A percentile compares a stretch with the other conserved stretches of the same genome.
Evolutionary conservation across 2,329 filamentous ascomycete species (phyloP).

Genomic region (Fusarium sp.): DNA sequence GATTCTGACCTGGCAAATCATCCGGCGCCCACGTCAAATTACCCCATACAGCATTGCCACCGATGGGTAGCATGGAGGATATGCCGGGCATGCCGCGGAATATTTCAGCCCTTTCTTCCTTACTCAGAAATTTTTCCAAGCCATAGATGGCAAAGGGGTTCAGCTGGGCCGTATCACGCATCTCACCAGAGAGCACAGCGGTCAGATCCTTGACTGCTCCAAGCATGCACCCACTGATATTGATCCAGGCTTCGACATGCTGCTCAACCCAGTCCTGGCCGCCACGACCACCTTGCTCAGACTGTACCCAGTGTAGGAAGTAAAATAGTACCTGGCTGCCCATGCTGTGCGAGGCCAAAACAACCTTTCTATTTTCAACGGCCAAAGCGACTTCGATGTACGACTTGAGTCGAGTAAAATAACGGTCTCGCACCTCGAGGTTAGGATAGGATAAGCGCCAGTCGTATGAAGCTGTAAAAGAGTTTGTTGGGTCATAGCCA

Average conservation of each 20-base stretch:
- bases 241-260: conserved; percentile 95
- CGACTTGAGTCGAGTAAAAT: conserved; percentile 90
- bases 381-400: conserved; percentile 87
- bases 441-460: conserved; percentile 94
- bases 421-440: conserved; percentile 90
- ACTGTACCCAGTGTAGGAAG: conserved; percentile 84
- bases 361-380: conserved; percentile 82
- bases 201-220: conserved; percentile 92
- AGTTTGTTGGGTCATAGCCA: conserved; percentile 89
- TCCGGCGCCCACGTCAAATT: conserved; percentile 90
- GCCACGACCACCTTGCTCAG: conserved; percentile 80
- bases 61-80: conserved; percentile 95
- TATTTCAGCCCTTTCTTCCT: conserved; percentile 90
- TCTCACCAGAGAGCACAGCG: conserved; percentile 93
- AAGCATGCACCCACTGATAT: conserved; percentile 97
- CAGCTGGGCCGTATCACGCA: conserved; percentile 97
- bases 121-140: conserved; percentile 93
- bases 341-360: conserved; percentile 95
- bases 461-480: conserved; percentile 81
- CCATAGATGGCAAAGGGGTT: conserved; percentile 98
- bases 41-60: conserved; percentile 95
- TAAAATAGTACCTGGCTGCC: conserved; percentile 94
- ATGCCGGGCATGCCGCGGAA: conserved; percentile 98
- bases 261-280: conserved; percentile 91
- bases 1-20: conserved; percentile 78